Evolutionary conservation across 2,329 filamentous ascomycete genomes (phyloP), one percentile per base, ranked within the genome.

Genomic region (Fusarium penzigii): DNA sequence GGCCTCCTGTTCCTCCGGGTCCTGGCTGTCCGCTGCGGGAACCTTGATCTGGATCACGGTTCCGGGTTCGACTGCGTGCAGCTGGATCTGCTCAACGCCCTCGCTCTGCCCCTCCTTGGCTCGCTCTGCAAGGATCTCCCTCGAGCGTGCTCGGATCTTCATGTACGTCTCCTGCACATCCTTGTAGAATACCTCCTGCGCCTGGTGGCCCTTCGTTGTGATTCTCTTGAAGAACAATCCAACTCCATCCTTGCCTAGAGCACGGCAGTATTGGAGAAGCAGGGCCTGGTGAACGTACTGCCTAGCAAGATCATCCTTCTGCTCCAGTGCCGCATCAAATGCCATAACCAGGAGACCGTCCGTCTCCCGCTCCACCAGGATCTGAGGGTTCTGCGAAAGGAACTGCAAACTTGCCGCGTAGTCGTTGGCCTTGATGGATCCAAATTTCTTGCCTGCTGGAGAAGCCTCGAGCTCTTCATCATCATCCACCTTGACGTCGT

Each of bases 141-240:
- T 79, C 1, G 89, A 86, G 44, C 94, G 85, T 25, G 79, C 86
- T 65, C 85, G 86, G 71, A 99, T 97, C 48, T 87, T 85, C 65
- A 80, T 79, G 72, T 95, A 97, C 3, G 92, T 97, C 39, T 87
- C 86, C 66, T 91, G 88, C 42, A 99, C 92, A 69, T 99, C 94
- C 71, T 96, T 93, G 69, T 83, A 85, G 78, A 99, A 99, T 42
- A 97, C 82, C 42, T 90, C 91, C 65, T 89, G 87, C 7, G 94
- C 95, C 73, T 96, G 88, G 73, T 99, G 93, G 32, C 88, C 90
- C 63, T 85, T 85, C 4, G 89, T 96, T 17, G 89, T 94, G 70
- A 99, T 92, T 52, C 93, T 88, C 75, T 94, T 96, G 82, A 99
- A 99, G 79, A 99, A 99, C 29, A 97, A 75, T 6, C 85, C 83